phyloP scores from a whole-genome alignment of 352 stramenopile genomes.

The Nothophytophthora sp. region DNA sequence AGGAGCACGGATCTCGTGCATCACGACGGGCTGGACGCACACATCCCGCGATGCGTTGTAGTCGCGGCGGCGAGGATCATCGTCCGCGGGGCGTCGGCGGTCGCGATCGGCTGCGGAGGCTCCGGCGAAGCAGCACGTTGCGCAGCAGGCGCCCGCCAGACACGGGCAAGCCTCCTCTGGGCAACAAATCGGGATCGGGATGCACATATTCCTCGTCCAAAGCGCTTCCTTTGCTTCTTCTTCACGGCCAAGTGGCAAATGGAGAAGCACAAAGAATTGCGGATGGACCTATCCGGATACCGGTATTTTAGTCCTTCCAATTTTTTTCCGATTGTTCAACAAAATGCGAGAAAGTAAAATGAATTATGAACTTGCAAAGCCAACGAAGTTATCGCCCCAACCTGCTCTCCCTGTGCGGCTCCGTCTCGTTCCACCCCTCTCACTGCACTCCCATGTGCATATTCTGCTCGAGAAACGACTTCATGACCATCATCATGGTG shows the following conservation, averaged over 20 bases:
- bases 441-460: neutral
- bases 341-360: too few species aligned
- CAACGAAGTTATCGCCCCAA: too few species aligned
- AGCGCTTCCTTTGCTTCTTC: too few species aligned
- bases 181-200: too few species aligned
- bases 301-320: neutral
- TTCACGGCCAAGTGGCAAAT: too few species aligned
- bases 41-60: slow-evolving; percentile 26
- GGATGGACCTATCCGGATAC: too few species aligned
- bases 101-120: slow-evolving; percentile 8
- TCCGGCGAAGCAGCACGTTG: slow-evolving; percentile 11
- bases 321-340: neutral
- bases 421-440: neutral
- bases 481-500: slow-evolving; percentile 24
- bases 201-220: too few species aligned
- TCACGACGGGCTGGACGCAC: slow-evolving; percentile 27
- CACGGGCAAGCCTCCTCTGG: slow-evolving; percentile 12
- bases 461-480: slow-evolving; percentile 28
- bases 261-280: neutral
- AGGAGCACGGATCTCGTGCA: slow-evolving; percentile 20
- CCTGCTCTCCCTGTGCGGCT: neutral
- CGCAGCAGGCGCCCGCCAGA: slow-evolving; percentile 19
- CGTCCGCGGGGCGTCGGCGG: slow-evolving; percentile 14
- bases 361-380: too few species aligned
- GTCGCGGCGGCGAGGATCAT: slow-evolving; percentile 22